A percentile compares a stretch with the other conserved stretches of the same genome.
These are phyloP conservation scores for Ogataea wickerhamii DNA, from an alignment of 805 yeast species.

Conservation along the genomic window DNA sequence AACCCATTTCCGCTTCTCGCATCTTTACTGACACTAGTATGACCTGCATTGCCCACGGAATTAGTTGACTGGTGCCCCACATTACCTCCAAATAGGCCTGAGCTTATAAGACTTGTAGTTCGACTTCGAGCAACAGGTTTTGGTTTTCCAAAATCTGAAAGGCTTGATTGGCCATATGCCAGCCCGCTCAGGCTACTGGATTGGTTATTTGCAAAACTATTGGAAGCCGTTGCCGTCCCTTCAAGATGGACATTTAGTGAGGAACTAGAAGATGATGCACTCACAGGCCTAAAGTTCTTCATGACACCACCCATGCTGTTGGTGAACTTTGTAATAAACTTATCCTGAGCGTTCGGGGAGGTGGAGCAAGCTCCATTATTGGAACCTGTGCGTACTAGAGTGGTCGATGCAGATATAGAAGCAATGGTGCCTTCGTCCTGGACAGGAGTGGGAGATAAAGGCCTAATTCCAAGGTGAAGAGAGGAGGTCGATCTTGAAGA, in stretches of 20 bases:
- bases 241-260: constrained; percentile 25
- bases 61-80: constrained; percentile 1
- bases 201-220: not conserved
- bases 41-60: constrained; percentile 1
- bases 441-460: constrained; percentile 3
- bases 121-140: constrained; percentile 23
- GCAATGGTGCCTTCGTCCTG: constrained; percentile 7
- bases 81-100: constrained; percentile 5
- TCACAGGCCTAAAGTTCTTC: constrained; percentile 32
- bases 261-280: constrained; percentile 31
- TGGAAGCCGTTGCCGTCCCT: constrained; percentile 3
- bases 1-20: constrained; percentile 18
- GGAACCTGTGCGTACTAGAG: constrained; percentile 9
- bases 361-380: constrained; percentile 9
- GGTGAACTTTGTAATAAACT: constrained; percentile 28
- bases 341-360: constrained; percentile 25
- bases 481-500: constrained; percentile 10
- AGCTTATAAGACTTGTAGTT: constrained; percentile 31
- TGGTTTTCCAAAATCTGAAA: not conserved
- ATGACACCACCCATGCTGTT: constrained; percentile 34
- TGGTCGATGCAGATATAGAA: constrained; percentile 10
- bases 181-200: constrained; percentile 1
- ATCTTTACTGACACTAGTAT: constrained; percentile 8
- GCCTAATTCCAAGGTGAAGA: constrained; percentile 5
- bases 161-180: constrained; percentile 2